Base-by-base conservation (phyloP, 192 early-diverging fungal genomes). In the Coemansia brasiliensis region DNA sequence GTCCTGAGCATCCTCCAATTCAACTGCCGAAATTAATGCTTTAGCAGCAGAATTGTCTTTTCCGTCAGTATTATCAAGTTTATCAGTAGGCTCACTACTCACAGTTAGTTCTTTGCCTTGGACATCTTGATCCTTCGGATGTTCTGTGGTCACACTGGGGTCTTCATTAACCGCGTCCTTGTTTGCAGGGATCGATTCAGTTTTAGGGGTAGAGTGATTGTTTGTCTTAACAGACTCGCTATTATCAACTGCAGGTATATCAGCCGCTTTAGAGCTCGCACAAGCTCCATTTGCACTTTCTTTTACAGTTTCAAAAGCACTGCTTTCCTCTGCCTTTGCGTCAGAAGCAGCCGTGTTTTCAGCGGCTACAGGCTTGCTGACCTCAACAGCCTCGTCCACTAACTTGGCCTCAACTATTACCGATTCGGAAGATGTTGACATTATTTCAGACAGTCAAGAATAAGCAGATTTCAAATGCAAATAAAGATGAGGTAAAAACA, bases 361-460 rank as follows among this genome's bases (percentile, higher is more conserved):
- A 9, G 10, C 46, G 24, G 22, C 1, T 12, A 22, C 12, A 29
- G 53, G 8, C 35, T 4, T 15, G 37, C 15, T 16, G 11, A 38
- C 38, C 26, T 39, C 39, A 13, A 39, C 53, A 13, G 53, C 35
- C 35, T 55, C 53, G 39, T 55, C 53, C 20, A 40, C 12, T 13
- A 21, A 20, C 21, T 55, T 55, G 46, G 46, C 46, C 7, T 21
- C 20, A 24, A 49, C 24, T 24, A 49, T 49, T n/a, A 12, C 26
- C 27, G 46, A 12, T 12, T 24, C 46, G 4, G 46, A 12, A 49
- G 46, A 16, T 45, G 18, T 21, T 10, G 43, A 45, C 43, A 45
- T 49, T n/a, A 48, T 22, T 48, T 29, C 32, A 5, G 6, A 35
- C n/a, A 35, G 10, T 7, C 2, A 35, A 35, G 32, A 35, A 10